Base-by-base conservation (phyloP, 257 asterid species). In the Vinca minor region DNA sequence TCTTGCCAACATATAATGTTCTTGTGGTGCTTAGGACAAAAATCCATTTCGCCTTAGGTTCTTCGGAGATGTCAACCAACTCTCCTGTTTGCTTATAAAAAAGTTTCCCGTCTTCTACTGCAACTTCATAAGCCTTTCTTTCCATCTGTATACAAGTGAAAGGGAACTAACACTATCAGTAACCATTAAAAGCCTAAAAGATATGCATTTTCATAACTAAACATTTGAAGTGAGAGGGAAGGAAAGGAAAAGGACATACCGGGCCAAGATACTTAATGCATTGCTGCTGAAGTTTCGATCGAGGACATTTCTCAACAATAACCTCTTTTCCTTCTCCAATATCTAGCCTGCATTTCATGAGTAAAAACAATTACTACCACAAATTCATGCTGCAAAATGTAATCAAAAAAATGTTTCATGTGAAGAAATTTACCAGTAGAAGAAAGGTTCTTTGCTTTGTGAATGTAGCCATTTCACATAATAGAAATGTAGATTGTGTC, bases 191-290 rank as follows among this genome's bases (percentile, higher is more conserved):
- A 17, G 13, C 3, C 14, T 38, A 39, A 44, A 59, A 8, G n/a
- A 26, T 46, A 2, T 13, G 34, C n/a, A n/a, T n/a, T 58, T 62
- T 21, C 35, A 0, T 18, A 64, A 25, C 20, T 53, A 56, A 62
- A 29, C 34, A 15, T 13, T 36, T 54, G 35, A 41, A 38, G 18
- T 8, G 46, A 66, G 55, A 14, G n/a, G n/a, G n/a, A n/a, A n/a
- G n/a, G n/a, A n/a, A n/a, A n/a, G n/a, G n/a, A n/a, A n/a, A n/a
- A n/a, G 1, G 14, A 73, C 94, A 0, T 71, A 91, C 98, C 66
- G 96, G 96, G 58, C 94, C 98, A 32, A 91, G 95, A 79, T 91
- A 91, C 75, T 88, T 91, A 80, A 91, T 91, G 85, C 98, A 91
- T 69, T 91, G 98, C 46, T 84, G 94, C 70, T 88, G 98, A 84